Evolutionary conservation across 2,329 filamentous ascomycete genomes (phyloP).

Genomic region (Colletotrichum higginsianum): DNA sequence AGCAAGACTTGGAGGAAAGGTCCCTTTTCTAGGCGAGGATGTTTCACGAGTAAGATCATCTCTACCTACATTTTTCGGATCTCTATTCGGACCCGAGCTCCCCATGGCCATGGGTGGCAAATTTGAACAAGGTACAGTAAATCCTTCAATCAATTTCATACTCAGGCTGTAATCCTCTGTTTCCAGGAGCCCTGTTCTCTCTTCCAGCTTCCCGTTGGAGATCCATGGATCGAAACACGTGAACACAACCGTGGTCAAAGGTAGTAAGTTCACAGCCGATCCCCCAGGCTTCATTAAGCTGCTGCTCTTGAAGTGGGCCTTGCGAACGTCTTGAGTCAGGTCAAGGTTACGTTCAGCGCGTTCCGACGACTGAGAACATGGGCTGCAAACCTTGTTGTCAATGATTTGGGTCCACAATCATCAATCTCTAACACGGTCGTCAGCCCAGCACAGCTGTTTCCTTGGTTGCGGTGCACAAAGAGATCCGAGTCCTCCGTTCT

Average conservation of each 20-base stretch:
- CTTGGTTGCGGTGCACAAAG: slow-evolving; percentile 2
- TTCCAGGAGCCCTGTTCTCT: no score
- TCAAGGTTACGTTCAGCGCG: slow-evolving; percentile 1
- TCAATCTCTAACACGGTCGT: slow-evolving; percentile 1
- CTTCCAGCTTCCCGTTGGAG: neutral
- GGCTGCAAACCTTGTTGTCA: neutral
- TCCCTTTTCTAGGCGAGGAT: neutral
- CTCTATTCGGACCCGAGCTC: neutral
- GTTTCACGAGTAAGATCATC: neutral
- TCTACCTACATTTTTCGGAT: neutral
- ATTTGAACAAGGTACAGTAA: neutral
- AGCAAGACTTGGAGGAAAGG: neutral
- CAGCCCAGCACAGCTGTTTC: neutral
- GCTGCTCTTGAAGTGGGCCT: neutral
- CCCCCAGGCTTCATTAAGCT: slow-evolving; percentile 5
- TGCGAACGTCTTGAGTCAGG: slow-evolving; percentile 17
- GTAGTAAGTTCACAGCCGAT: neutral
- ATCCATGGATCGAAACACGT: neutral
- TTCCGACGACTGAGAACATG: neutral
- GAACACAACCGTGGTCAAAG: neutral
- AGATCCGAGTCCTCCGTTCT: slow-evolving; percentile 26
- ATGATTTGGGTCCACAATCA: neutral
- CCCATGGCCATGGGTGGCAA: neutral
- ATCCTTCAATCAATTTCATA: neutral
- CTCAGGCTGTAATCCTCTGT: neutral